These are phyloP conservation scores for Hyphopichia pseudoburtonii DNA, from an alignment of 1,139 yeast genomes.

Conservation along the genomic window DNA sequence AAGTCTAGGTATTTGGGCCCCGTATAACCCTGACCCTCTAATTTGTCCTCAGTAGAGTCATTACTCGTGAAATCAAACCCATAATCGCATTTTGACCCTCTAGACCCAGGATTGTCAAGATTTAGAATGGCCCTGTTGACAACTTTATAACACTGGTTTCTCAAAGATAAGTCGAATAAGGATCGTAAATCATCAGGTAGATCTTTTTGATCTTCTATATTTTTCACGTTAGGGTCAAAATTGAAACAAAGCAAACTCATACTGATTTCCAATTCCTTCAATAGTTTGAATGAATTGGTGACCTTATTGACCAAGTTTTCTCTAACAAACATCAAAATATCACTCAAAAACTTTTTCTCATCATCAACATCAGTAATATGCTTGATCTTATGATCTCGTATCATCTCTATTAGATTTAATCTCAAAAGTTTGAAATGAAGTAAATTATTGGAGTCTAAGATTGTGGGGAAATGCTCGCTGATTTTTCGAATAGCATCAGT, in stretches of 20 bases:
- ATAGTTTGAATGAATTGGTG: conserved; percentile 45
- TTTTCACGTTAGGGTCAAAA: conserved; percentile 35
- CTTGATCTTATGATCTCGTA: conserved; percentile 46
- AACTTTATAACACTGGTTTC: conserved; percentile 58
- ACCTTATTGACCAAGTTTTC: conserved; percentile 61
- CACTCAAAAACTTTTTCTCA: conserved; percentile 53
- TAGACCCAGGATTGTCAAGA: conserved; percentile 14
- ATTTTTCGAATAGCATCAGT: conserved; percentile 47
- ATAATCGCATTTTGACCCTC: background rate
- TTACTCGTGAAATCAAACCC: conserved; percentile 2
- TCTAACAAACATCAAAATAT: conserved; percentile 59
- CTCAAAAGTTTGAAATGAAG: conserved; percentile 65
- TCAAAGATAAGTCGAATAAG: conserved; percentile 52
- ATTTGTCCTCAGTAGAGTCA: conserved; percentile 13
- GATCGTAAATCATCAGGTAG: conserved; percentile 54
- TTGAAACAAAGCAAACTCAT: conserved; percentile 67
- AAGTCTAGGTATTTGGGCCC: conserved; percentile 19
- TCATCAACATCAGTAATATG: conserved; percentile 12
- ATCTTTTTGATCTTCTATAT: conserved; percentile 37
- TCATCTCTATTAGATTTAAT: conserved; percentile 64
- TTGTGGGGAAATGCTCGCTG: conserved; percentile 50
- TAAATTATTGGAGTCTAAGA: conserved; percentile 53
- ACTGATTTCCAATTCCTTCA: conserved; percentile 66
- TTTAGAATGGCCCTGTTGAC: conserved; percentile 53
- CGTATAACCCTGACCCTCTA: conserved; percentile 14